Base-by-base conservation (phyloP, 768 basidiomycete genomes). In the Tricholoma saponaceum region DNA sequence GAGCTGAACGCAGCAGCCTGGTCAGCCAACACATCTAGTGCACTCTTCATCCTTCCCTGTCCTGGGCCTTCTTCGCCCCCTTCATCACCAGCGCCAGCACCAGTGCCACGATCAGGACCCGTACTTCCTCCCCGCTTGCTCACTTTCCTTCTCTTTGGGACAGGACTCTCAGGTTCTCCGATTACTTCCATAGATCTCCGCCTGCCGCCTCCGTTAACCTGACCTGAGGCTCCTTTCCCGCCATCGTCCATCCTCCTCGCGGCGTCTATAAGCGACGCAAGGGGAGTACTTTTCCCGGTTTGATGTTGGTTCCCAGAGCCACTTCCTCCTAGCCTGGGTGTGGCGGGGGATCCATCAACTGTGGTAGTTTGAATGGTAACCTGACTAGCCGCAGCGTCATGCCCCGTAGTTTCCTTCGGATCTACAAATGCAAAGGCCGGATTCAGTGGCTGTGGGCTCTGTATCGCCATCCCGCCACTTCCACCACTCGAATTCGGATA, bases 1-100 rank as follows among this genome's bases (percentile, higher is more conserved):
- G 62, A 76, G 66, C 67, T 74, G 69, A 68, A 81, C 14, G 72
- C 82, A 7, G 84, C 84, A 3, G 89, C 86, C 66, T 89, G 86
- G 61, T 89, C 87, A 1, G 88, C 89, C 32, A 90, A 72, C 7
- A 90, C 86, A 63, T 90, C 87, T 64, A 90, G 71, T 6, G 84
- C 88, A 58, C 82, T 82, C 58, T 70, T 73, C 47, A 78, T 69
- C 50, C 76, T 67, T n/a, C 65, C 67, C 39, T 66, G 20, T 16
- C 60, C 66, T 32, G 61, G 52, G 33, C 51, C 41, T 9, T 60
- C 51, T 33, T 60, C 57, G 49, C 51, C 49, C 18, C 59, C 54
- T 20, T 54, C 59, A 25, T 30, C 41, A 35, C 33, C 47, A 46
- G 58, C 46, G 39, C 16, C 59, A 25, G 26, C 41, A 35, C 33